Base-by-base conservation (phyloP, 768 basidiomycete species). In the Mycena polygramma region DNA sequence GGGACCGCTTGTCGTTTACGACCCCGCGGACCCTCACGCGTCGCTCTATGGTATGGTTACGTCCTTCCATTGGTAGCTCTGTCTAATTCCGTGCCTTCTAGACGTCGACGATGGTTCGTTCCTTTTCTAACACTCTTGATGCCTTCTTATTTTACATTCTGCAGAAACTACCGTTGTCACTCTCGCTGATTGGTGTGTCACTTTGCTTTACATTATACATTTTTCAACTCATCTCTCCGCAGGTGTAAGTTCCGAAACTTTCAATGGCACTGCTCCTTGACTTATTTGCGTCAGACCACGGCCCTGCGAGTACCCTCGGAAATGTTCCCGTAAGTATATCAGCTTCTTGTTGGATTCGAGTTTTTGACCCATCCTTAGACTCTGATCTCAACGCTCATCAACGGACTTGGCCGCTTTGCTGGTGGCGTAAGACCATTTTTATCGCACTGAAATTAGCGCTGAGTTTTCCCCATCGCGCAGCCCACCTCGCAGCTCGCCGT, bases 1-100 rank as follows among this genome's bases (percentile, higher is more conserved):
- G 43, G 86, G 86, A 1, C 78, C 83, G 7, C 43, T 84, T 26
- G 74, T 85, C 30, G 73, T 53, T 7, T 83, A 79, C n/a, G 81
- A 82, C 55, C 79, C 79, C 5, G 67, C 77, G 19, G 82, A 82
- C 65, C 80, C 79, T 6, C 67, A 76, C 45, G 60, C 57, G 8
- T 2, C n/a, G 57, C 71, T 82, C 73, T 78, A 70, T 37, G 68
- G 68, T 69, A 22, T n/a, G 68, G 7, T 1, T 14, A 5, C 13
- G 0, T 17, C 48, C n/a, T 36, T 37, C 20, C 15, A 46, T 35
- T 9, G 15, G 4, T 11, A 11, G 11, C 17, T 10, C 20, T 48
- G 35, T 10, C 30, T 61, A 19, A 60, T n/a, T 46, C 10, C 14
- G 9, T 9, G 22, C 7, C 0, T 2, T 22, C 10, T 22, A 69